Conservation (phyloP, 2,329 filamentous ascomycete species). For the Thelonectria rubi region DNA sequence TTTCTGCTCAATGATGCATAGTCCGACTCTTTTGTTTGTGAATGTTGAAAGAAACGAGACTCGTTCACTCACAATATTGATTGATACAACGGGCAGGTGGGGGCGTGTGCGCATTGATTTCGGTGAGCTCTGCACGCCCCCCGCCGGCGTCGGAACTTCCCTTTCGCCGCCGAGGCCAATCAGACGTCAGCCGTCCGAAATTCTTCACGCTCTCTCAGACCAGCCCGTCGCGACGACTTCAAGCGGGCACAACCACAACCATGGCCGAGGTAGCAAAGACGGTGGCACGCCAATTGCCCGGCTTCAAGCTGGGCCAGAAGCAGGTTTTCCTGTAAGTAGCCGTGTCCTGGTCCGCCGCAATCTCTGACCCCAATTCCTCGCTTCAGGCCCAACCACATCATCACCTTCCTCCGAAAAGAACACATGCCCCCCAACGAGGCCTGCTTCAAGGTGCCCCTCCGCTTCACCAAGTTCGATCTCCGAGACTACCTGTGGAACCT, state of each 20-base stretch:
- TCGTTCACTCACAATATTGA: neutral
- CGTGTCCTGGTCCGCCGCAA: neutral
- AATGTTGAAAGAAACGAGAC: constrained; percentile 1
- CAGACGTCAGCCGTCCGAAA: constrained; percentile 41
- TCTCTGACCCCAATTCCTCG: constrained; percentile 23
- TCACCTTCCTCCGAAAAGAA: constrained; percentile 79
- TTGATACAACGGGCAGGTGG: neutral
- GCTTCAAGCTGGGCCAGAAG: constrained; percentile 62
- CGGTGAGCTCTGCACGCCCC: constrained; percentile 11
- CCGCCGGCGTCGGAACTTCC: constrained; percentile 40
- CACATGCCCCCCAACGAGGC: constrained; percentile 81
- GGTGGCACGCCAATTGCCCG: constrained; percentile 51
- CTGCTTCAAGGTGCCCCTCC: constrained; percentile 88
- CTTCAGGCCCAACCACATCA: constrained; percentile 78
- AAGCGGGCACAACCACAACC: constrained; percentile 38
- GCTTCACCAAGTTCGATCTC: constrained; percentile 95
- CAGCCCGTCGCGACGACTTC: constrained; percentile 38
- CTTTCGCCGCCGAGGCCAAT: constrained; percentile 42
- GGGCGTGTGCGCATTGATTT: constrained; percentile 30
- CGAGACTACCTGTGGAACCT: constrained; percentile 92
- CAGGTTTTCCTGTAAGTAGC: constrained; percentile 63
- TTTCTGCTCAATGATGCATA: neutral
- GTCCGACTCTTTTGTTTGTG: neutral
- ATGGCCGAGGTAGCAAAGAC: constrained; percentile 54
- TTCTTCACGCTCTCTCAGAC: constrained; percentile 41